phyloP scores from a whole-genome alignment of 192 early-diverging fungal genomes.

The Thamnidium elegans region DNA sequence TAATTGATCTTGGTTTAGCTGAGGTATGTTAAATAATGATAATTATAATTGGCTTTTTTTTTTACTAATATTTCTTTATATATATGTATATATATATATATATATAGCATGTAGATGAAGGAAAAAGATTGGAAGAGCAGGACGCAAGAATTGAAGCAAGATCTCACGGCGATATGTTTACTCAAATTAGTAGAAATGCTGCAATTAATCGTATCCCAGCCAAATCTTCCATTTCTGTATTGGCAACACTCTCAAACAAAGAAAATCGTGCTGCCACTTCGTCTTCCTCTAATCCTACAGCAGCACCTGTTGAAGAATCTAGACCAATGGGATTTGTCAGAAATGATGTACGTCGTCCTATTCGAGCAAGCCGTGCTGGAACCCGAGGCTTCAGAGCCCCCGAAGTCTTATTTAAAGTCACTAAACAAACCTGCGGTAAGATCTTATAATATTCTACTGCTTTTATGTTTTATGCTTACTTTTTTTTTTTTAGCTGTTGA shows the following conservation, averaged over 20 bases:
- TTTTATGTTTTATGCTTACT: background rate
- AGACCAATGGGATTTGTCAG: constrained; percentile 41
- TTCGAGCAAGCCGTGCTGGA: constrained; percentile 83
- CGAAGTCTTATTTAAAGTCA: constrained; percentile 83
- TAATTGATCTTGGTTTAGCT: constrained; percentile 94
- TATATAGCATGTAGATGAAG: no score
- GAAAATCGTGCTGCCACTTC: background rate
- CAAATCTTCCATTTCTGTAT: background rate
- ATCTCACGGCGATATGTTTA: no score
- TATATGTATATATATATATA: no score
- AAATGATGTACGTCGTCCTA: constrained; percentile 56
- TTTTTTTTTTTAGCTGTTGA: constrained; percentile 65
- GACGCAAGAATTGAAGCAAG: no score
- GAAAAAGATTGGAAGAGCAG: no score
- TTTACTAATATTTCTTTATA: background rate
- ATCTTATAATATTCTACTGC: background rate
- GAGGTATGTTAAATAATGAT: constrained; percentile 39
- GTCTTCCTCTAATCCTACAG: background rate
- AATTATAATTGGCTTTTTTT: background rate
- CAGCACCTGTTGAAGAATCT: background rate
- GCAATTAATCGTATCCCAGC: background rate
- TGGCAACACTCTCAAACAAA: background rate
- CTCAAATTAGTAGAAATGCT: no score
- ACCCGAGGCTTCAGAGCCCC: constrained; percentile 93
- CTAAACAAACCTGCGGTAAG: constrained; percentile 72